Base-by-base conservation (phyloP, 2,329 filamentous ascomycete genomes). In the Decorospora gaudefroyi region DNA sequence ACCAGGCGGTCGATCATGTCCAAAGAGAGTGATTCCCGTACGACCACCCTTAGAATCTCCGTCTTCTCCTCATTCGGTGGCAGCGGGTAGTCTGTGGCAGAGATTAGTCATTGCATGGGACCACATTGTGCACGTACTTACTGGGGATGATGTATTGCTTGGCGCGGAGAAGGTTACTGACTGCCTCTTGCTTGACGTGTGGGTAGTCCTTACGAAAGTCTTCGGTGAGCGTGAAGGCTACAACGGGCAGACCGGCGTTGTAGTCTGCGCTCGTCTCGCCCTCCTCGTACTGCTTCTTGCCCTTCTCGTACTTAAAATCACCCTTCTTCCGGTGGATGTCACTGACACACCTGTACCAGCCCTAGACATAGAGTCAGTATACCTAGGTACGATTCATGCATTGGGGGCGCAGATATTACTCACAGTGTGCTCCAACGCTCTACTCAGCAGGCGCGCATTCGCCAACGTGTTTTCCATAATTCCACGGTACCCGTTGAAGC, bases 61-160 rank as follows among this genome's bases (percentile, higher is more conserved):
- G 73, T 84, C 39, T 78, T 73, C 11, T 84, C 78, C 61, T 82
- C 81, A 29, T 72, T 74, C 0, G 83, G 83, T 6, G 84, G 84
- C 4, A 87, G 73, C 1, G 82, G 78, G 62, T 87, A 87, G 71
- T 87, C 74, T 77, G 44, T 23, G 11, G n/a, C 6, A 3, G 16
- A 28, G 21, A 44, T 61, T 25, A 63, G 57, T 25, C 29, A 46
- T 10, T 19, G 16, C 19, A 37, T 26, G 38, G 5, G 16, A 32
- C 40, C 13, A 31, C 1, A 13, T 28, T 4, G 21, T 59, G n/a
- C 5, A 17, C 15, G 15, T 8, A 64, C 73, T 62, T 69, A 78
- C 76, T 87, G 15, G 84, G 84, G 44, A 87, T 83, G 47, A 87
- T 87, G 72, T 86, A 87, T 67, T 86, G 82, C 61, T 83, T 83